A percentile compares a stretch with the other conserved stretches of the same genome.
phyloP scores from a whole-genome alignment of 2,329 filamentous ascomycete species.

The Aurifilum marmelostoma region DNA sequence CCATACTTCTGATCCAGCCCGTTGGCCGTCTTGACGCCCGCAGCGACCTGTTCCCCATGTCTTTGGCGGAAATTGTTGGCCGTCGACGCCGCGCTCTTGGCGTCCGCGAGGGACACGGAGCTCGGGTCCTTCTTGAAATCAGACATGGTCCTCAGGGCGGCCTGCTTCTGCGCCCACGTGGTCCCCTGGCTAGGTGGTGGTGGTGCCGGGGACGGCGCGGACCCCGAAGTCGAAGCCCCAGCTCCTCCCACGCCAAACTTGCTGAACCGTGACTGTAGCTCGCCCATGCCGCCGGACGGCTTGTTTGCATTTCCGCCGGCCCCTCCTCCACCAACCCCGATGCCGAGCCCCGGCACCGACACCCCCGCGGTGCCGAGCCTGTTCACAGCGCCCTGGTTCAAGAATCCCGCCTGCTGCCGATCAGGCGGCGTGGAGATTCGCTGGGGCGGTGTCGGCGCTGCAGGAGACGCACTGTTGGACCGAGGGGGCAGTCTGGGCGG shows the following conservation, averaged over 20 bases:
- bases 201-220: constrained; percentile 31
- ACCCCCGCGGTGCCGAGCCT: constrained; percentile 75
- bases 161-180: constrained; percentile 67
- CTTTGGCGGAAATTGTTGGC: constrained; percentile 71
- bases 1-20: constrained; percentile 65
- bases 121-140: constrained; percentile 64
- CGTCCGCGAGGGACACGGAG: constrained; percentile 62
- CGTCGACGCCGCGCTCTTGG: constrained; percentile 60
- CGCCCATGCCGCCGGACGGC: constrained; percentile 47
- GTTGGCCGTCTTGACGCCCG: constrained; percentile 61
- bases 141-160: constrained; percentile 63
- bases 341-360: constrained; percentile 77
- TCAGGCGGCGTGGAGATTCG: constrained; percentile 19
- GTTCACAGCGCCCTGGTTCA: constrained; percentile 62
- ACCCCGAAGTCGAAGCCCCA: constrained; percentile 2
- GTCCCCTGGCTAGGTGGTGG: constrained; percentile 52
- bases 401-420: constrained; percentile 34
- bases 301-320: constrained; percentile 17
- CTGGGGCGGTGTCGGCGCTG: constrained; percentile 39
- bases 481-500: constrained; percentile 68
- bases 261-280: constrained; percentile 70
- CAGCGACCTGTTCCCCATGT: constrained; percentile 68
- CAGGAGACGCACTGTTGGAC: constrained; percentile 44
- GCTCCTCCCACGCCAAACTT: constrained; percentile 47
- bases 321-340: constrained; percentile 48